A percentile compares a stretch with the other conserved stretches of the same genome.
Conservation (phyloP, 202 grass and related monocot species). For the Carex sylvatica region DNA sequence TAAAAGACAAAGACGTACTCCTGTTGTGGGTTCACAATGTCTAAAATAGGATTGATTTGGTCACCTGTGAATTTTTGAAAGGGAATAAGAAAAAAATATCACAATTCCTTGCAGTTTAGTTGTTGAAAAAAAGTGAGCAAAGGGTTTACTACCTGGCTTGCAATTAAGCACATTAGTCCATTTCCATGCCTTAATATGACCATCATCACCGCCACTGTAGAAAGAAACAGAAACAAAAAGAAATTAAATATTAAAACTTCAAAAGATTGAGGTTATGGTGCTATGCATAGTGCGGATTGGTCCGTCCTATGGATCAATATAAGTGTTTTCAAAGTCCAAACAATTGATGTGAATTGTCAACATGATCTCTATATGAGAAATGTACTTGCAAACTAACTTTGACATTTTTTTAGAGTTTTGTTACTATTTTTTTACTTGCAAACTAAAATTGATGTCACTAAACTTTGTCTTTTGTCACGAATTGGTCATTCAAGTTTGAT, state of each 20-base stretch:
- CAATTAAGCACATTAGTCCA: slow-evolving; percentile 71
- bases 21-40: slow-evolving; percentile 85
- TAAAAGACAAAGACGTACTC: slow-evolving; percentile 40
- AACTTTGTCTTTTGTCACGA: too few species aligned
- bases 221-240: neutral
- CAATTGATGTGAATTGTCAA: too few species aligned
- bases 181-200: slow-evolving; percentile 64
- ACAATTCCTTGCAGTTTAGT: neutral
- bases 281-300: too few species aligned
- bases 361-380: too few species aligned
- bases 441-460: too few species aligned
- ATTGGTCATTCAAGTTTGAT: too few species aligned
- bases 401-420: too few species aligned
- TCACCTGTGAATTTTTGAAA: slow-evolving; percentile 42
- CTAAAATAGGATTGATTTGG: slow-evolving; percentile 68
- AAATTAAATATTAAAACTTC: neutral
- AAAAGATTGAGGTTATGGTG: too few species aligned
- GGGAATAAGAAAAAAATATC: neutral
- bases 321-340: too few species aligned
- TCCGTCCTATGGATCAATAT: too few species aligned
- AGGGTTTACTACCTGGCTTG: slow-evolving; percentile 47
- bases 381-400: too few species aligned
- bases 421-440: too few species aligned
- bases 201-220: slow-evolving; percentile 71
- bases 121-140: neutral